Base-by-base conservation (phyloP, 139 green algal genomes). In the Tetradesmus obliquus region DNA sequence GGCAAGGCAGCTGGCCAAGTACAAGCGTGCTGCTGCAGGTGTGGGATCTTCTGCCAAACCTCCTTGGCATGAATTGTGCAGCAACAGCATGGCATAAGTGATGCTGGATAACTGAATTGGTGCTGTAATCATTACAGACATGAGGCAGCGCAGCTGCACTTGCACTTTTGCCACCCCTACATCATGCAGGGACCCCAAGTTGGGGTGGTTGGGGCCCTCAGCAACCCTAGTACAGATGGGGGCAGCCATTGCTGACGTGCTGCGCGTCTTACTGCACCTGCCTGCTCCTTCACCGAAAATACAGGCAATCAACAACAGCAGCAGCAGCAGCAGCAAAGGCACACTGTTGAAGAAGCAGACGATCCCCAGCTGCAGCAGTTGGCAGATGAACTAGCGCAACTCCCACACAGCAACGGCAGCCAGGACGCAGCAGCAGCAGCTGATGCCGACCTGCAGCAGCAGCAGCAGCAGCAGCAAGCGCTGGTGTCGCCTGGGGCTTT, bases 11-110 rank as follows among this genome's bases (percentile, higher is more conserved):
- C 89, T 95, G 0, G 82, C 91, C 8, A 54, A 91, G 9, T 66
- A 92, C 22, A 93, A 91, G 51, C 93, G 92, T 55, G 86, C 86
- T 57, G 86, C 86, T 72, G 86, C 53, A 84, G 86, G 71, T 90
- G 53, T 62, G 85, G 5, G 22, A 69, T 17, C 24, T 82, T 19
- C 15, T 7, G 2, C 24, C 32, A 83, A 76, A 54, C 3, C 32
- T 83, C 15, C 55, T 6, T 9, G 15, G n/a, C 6, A 58, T 2
- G 6, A 22, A n/a, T 15, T 15, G 60, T 5, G 87, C 51, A 12
- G 81, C 81, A 15, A 3, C 32, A 84, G 79, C 1, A 55, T 3
- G 6, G 10, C 1, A n/a, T 54, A n/a, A 20, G 32, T 84, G 79
- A 54, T 84, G 74, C n/a, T 45, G 2, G 79, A 88, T n/a, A 76